Evolutionary conservation across 176 grass and related monocot genomes (phyloP).

Genomic region (Chloris gayana): DNA sequence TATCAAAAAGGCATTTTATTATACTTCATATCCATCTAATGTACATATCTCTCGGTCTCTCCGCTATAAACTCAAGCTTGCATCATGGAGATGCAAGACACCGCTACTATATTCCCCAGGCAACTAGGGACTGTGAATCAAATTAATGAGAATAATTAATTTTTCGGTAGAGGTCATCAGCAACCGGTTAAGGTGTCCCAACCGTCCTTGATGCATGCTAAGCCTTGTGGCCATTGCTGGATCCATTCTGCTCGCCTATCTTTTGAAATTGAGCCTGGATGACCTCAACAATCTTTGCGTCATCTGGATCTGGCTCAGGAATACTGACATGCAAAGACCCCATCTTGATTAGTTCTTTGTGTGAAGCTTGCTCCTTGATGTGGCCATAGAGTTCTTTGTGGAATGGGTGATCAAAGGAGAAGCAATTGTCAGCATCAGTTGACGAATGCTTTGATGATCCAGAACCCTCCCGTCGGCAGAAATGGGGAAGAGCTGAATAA

Average conservation of each 20-base stretch:
- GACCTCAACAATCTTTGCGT: constrained; percentile 62
- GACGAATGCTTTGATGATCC: constrained; percentile 58
- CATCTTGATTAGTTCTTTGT: constrained; percentile 60
- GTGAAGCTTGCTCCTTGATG: constrained; percentile 51
- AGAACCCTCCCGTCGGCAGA: constrained; percentile 73
- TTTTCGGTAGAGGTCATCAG: constrained; percentile 9
- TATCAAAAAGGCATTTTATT: constrained; percentile 30
- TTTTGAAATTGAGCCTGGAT: constrained; percentile 81
- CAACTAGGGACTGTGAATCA: constrained; percentile 5
- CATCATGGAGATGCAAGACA: constrained; percentile 16
- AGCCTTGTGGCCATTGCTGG: constrained; percentile 51
- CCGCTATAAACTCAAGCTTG: constrained; percentile 3
- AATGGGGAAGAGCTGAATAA: constrained; percentile 80
- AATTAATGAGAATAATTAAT: neutral
- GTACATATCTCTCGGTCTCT: constrained; percentile 41
- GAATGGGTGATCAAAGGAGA: constrained; percentile 79
- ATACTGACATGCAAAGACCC: constrained; percentile 85
- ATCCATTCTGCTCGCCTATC: constrained; percentile 46
- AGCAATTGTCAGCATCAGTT: constrained; percentile 47
- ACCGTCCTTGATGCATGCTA: neutral
- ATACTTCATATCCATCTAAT: constrained; percentile 19
- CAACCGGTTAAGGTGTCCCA: constrained; percentile 3
- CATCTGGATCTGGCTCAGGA: constrained; percentile 58
- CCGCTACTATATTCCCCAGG: constrained; percentile 39
- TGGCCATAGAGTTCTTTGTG: constrained; percentile 80